Conservation (phyloP, 192 early-diverging fungal genomes). For the Ramicandelaber brevisporus region DNA sequence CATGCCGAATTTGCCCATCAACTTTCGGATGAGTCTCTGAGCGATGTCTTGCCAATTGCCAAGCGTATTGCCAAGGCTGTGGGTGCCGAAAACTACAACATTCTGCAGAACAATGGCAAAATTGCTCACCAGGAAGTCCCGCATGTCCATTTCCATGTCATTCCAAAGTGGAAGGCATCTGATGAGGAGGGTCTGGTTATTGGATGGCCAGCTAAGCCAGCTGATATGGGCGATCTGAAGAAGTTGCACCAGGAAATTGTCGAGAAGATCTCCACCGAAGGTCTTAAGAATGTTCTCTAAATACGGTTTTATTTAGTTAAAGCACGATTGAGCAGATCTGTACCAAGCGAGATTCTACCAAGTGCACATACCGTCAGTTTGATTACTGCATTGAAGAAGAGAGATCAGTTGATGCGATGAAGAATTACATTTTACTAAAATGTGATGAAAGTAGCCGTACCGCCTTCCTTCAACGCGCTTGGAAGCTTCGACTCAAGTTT, state of each 20-base stretch:
- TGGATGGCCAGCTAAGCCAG: conserved; percentile 29
- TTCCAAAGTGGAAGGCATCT: conserved; percentile 34
- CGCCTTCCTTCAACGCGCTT: too few relatives aligned
- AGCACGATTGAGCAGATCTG: not conserved
- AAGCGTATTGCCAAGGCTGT: conserved; percentile 68
- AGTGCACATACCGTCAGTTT: too few relatives aligned
- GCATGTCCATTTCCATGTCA: conserved; percentile 92
- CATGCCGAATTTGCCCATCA: conserved; percentile 81
- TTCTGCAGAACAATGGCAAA: conserved; percentile 66
- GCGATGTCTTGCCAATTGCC: conserved; percentile 61
- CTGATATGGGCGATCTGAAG: conserved; percentile 21
- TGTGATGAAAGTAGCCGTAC: too few relatives aligned
- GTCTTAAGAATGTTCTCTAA: not conserved
- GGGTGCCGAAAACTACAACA: conserved; percentile 59
- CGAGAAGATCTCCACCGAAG: conserved; percentile 4
- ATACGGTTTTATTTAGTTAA: not conserved
- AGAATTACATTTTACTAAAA: not conserved
- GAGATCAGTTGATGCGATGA: too few relatives aligned
- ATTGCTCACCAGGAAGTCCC: conserved; percentile 56
- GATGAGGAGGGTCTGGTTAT: conserved; percentile 41
- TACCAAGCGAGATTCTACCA: not conserved
- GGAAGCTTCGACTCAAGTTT: too few relatives aligned
- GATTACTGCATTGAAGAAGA: too few relatives aligned
- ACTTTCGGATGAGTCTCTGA: conserved; percentile 58
- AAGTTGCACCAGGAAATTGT: conserved; percentile 11